Conservation (phyloP, 1,284 basidiomycete species). For the Puccinia sorghi region DNA sequence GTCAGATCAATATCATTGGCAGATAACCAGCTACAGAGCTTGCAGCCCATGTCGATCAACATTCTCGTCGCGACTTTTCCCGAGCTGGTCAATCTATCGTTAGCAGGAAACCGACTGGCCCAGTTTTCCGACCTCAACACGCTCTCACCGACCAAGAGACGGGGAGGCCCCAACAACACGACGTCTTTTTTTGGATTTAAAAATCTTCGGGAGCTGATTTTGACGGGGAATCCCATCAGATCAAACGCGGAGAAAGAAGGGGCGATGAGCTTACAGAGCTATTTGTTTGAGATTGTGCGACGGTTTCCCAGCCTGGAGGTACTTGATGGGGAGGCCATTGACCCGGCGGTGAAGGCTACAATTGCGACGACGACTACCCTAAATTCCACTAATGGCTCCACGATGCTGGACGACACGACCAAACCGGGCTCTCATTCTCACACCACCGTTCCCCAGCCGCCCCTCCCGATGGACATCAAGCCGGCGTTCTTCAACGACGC, state of each 20-base stretch:
- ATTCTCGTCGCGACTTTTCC: slow-evolving; percentile 59
- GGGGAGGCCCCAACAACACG: neutral
- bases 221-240: slow-evolving; percentile 76
- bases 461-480: slow-evolving; percentile 29
- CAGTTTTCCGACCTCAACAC: slow-evolving; percentile 40
- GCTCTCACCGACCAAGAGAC: slow-evolving; percentile 26
- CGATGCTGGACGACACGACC: neutral
- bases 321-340: slow-evolving; percentile 40
- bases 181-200: slow-evolving; percentile 58
- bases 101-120: slow-evolving; percentile 35
- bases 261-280: slow-evolving; percentile 64
- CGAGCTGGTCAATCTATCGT: slow-evolving; percentile 61
- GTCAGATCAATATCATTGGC: slow-evolving; percentile 40
- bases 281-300: slow-evolving; percentile 10
- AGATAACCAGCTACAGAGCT: slow-evolving; percentile 28
- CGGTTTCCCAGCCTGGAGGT: slow-evolving; percentile 39
- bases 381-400: too few species aligned
- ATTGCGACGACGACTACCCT: neutral
- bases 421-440: neutral
- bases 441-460: neutral
- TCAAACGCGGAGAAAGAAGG: slow-evolving; percentile 67
- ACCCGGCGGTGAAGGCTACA: slow-evolving; percentile 26
- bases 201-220: slow-evolving; percentile 72
- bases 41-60: slow-evolving; percentile 43
- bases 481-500: slow-evolving; percentile 27